phyloP scores from a whole-genome alignment of 768 basidiomycete genomes.

The Leucogyrophana mollusca region DNA sequence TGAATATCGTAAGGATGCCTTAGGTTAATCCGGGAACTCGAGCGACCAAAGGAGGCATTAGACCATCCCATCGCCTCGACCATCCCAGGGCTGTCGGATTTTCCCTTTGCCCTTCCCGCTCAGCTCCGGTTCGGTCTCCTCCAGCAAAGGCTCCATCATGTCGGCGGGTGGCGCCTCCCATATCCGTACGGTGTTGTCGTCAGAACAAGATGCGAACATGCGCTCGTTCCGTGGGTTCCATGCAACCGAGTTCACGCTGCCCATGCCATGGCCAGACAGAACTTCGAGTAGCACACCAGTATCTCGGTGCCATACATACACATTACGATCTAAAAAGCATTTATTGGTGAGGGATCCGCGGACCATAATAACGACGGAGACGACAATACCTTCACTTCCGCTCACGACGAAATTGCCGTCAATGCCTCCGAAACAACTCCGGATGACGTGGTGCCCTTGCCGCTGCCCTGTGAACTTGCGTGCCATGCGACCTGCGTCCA shows the following conservation, averaged over 20 bases:
- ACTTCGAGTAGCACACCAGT: slow-evolving; percentile 81
- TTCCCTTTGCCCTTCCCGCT: slow-evolving; percentile 68
- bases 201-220: slow-evolving; percentile 96
- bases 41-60: too few species aligned
- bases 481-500: slow-evolving; percentile 63
- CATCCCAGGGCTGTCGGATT: slow-evolving; percentile 46
- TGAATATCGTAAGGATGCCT: neutral
- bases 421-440: slow-evolving; percentile 91
- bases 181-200: slow-evolving; percentile 88
- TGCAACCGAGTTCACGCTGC: slow-evolving; percentile 92
- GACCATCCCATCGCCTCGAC: slow-evolving; percentile 14
- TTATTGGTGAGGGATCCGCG: slow-evolving; percentile 3
- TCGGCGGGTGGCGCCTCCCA: slow-evolving; percentile 63
- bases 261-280: slow-evolving; percentile 83
- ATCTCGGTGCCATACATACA: slow-evolving; percentile 95
- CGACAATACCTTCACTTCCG: slow-evolving; percentile 90
- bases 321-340: slow-evolving; percentile 69
- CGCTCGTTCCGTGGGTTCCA: slow-evolving; percentile 91
- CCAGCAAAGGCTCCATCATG: slow-evolving; percentile 15
- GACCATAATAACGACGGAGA: neutral
- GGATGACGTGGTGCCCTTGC: slow-evolving; percentile 82
- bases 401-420: slow-evolving; percentile 88
- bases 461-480: slow-evolving; percentile 86
- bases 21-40: too few species aligned
- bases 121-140: slow-evolving; percentile 17